Conservation (phyloP, 169 alveolate species). For the Babesia divergens region DNA sequence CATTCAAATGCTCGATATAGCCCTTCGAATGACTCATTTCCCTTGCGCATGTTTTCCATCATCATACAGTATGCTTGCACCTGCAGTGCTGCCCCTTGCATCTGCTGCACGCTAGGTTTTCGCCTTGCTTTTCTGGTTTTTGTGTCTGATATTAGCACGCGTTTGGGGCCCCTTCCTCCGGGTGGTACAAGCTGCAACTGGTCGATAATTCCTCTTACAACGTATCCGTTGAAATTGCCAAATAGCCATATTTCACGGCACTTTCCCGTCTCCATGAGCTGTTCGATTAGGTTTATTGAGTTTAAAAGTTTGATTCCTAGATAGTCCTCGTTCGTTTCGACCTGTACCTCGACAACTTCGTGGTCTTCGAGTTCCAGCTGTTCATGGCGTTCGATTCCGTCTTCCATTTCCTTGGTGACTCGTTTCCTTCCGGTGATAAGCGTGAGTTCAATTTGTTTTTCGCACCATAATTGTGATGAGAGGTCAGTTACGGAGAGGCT, state of each 20-base stretch:
- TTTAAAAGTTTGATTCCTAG: slow-evolving; percentile 74
- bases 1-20: slow-evolving; percentile 68
- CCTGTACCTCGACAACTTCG: slow-evolving; percentile 71
- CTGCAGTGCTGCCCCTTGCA: slow-evolving; percentile 74
- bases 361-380: slow-evolving; percentile 78
- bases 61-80: slow-evolving; percentile 75
- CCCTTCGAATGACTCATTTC: slow-evolving; percentile 57
- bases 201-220: slow-evolving; percentile 75
- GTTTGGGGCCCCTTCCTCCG: slow-evolving; percentile 35
- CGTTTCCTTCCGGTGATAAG: slow-evolving; percentile 72
- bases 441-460: slow-evolving; percentile 72
- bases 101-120: slow-evolving; percentile 71
- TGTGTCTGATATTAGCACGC: slow-evolving; percentile 72
- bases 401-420: slow-evolving; percentile 76
- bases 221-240: slow-evolving; percentile 67
- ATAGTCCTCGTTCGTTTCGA: slow-evolving; percentile 73
- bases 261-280: slow-evolving; percentile 65
- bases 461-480: slow-evolving; percentile 80
- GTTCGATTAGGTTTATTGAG: slow-evolving; percentile 66
- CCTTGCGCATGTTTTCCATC: slow-evolving; percentile 63
- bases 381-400: slow-evolving; percentile 77
- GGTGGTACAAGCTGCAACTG: slow-evolving; percentile 66
- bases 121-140: slow-evolving; percentile 68
- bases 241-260: slow-evolving; percentile 79
- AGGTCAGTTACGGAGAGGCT: slow-evolving; percentile 74